These are phyloP conservation scores for Citrullus colocynthis DNA, from an alignment of 306 rosid genomes.

Conservation along the genomic window DNA sequence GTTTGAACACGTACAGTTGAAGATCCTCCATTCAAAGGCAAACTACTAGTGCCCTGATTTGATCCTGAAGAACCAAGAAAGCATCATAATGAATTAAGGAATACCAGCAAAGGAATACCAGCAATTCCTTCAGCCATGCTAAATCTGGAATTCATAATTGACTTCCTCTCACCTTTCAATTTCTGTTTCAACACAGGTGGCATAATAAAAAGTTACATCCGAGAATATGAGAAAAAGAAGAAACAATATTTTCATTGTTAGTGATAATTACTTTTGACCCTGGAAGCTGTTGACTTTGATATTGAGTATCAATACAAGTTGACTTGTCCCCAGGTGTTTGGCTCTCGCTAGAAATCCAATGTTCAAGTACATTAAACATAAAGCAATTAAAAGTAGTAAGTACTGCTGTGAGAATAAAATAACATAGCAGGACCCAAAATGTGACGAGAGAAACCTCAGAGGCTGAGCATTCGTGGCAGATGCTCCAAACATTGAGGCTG, in stretches of 20 bases:
- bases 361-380: constrained; percentile 11
- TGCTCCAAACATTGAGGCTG: constrained; percentile 30
- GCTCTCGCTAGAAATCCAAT: constrained; percentile 38
- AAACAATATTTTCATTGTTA: background rate
- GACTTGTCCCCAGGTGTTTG: constrained; percentile 25
- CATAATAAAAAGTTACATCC: background rate
- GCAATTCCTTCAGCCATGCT: constrained; percentile 3
- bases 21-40: constrained; percentile 70
- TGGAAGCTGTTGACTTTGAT: constrained; percentile 39
- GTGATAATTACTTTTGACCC: constrained; percentile 29
- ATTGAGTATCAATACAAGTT: constrained; percentile 29
- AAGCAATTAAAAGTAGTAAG: constrained; percentile 1
- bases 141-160: constrained; percentile 20
- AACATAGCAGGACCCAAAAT: background rate
- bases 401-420: background rate
- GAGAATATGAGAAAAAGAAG: constrained; percentile 2
- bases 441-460: constrained; percentile 38
- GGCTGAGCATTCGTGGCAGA: constrained; percentile 33
- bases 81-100: background rate
- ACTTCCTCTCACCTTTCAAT: constrained; percentile 26
- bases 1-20: constrained; percentile 32
- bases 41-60: constrained; percentile 42
- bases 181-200: constrained; percentile 21
- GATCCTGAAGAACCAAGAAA: constrained; percentile 29
- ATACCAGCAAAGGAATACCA: constrained; percentile 5